Evolutionary conservation across 1,284 basidiomycete genomes (phyloP), one percentile per base, ranked within the genome.

Genomic region (Rhodotorula sp.): DNA sequence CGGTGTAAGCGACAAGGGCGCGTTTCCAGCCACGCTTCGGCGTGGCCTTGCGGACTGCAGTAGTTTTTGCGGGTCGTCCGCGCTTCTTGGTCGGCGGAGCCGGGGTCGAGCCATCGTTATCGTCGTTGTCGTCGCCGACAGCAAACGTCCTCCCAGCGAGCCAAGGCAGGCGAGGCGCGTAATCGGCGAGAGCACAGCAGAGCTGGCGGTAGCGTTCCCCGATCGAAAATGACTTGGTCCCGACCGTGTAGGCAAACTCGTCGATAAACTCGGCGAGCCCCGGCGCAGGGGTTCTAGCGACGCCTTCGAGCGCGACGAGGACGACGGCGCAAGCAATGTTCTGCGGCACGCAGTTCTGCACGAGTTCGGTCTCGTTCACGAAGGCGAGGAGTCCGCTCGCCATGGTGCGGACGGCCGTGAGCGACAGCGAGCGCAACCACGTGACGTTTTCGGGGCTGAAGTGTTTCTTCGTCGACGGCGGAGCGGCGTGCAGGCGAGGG

Each of bases 241-340:
- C 84, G 68, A 86, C 83, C 39, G 86, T 83, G 34, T 80, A 74
- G 5, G 85, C 88, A 48, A 92, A 84, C 29, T 81, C 83, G 54
- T 84, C 83, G 18, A 87, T 85, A 57, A 92, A 83, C 12, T 86
- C 84, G 20, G 83, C 83, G 20, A 87, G 81, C 65, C 86, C 83
- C 58, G 87, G 85, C 46, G 90, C 81, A 5, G 86, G 83, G n/a
- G 83, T 79, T 43, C 86, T 85, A 3, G 82, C 81, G 76, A 89
- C 87, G 5, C 86, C 88, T 82, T 92, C 90, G 57, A 91, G 80
- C 0, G 88, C 86, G 66, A 91, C 84, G n/a, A 91, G 84, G 73
- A 90, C 82, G 20, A 89, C 79, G 12, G 89, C 90, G 87, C 84
- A 39, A 79, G 83, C 58, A 81, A 84, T 70, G 81, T 65, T 51